Evolutionary conservation across 1,284 basidiomycete genomes (phyloP).

Genomic region (Nidula niveotomentosa): DNA sequence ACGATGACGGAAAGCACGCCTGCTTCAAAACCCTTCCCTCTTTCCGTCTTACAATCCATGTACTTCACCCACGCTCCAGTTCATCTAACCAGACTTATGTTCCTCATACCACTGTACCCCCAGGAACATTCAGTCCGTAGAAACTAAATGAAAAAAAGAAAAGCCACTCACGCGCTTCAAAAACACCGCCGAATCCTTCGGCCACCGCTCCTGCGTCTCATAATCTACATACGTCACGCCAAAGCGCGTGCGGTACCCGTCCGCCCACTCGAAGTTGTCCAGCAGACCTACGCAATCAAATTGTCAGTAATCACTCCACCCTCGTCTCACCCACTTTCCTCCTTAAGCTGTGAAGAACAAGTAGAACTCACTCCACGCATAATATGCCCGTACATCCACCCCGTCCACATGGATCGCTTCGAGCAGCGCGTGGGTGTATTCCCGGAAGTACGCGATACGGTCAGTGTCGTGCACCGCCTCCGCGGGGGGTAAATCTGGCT

Average conservation of each 20-base stretch:
- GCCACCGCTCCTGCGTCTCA: constrained; percentile 65
- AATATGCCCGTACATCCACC: constrained; percentile 67
- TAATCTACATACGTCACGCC: constrained; percentile 71
- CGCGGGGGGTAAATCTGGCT: constrained; percentile 49
- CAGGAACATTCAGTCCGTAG: background rate
- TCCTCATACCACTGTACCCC: constrained; percentile 10
- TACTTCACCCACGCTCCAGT: too few species aligned
- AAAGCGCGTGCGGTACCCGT: constrained; percentile 64
- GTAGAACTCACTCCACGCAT: constrained; percentile 59
- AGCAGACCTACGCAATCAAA: constrained; percentile 43
- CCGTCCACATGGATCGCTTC: constrained; percentile 65
- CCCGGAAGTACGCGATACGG: constrained; percentile 69
- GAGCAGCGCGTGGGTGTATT: constrained; percentile 58
- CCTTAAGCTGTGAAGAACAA: background rate
- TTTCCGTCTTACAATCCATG: too few species aligned
- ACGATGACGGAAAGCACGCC: too few species aligned
- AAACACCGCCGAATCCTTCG: constrained; percentile 67
- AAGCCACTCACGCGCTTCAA: constrained; percentile 35
- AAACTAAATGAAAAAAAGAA: background rate
- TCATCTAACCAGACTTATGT: background rate
- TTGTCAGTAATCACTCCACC: background rate
- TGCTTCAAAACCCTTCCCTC: too few species aligned
- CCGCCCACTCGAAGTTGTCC: constrained; percentile 81
- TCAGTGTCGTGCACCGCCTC: constrained; percentile 65
- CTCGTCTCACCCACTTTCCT: background rate